Evolutionary conservation across 805 yeast species (phyloP).

Genomic region (Hemisphaericaspora nanyangensis): DNA sequence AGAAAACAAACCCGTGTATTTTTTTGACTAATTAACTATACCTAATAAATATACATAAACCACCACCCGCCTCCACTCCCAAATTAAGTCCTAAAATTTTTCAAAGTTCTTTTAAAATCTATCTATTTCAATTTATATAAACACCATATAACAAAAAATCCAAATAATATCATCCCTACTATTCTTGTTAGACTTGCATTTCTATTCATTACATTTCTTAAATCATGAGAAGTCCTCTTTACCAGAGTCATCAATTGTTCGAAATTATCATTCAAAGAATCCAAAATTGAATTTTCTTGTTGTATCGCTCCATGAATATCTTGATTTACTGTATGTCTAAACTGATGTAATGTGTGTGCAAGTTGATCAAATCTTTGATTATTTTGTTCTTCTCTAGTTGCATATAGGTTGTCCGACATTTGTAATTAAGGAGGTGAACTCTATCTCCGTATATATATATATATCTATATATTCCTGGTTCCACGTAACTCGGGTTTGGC

Average conservation of each 20-base stretch:
- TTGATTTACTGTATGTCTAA: constrained; percentile 38
- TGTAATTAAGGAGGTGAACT: too few species aligned
- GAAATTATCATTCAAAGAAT: constrained; percentile 36
- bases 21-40: too few species aligned
- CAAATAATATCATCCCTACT: constrained; percentile 31
- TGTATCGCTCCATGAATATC: constrained; percentile 40
- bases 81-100: too few species aligned
- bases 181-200: constrained; percentile 38
- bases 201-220: constrained; percentile 37
- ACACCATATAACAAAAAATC: constrained; percentile 37
- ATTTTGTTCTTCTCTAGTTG: constrained; percentile 41
- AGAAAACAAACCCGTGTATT: too few species aligned
- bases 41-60: not conserved
- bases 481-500: too few species aligned
- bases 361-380: constrained; percentile 40
- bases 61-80: not conserved
- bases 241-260: constrained; percentile 35
- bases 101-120: too few species aligned
- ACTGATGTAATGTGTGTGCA: constrained; percentile 40
- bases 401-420: constrained; percentile 30
- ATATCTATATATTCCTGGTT: too few species aligned
- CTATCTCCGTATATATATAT: too few species aligned
- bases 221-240: constrained; percentile 37
- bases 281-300: constrained; percentile 37
- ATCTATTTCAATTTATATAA: constrained; percentile 28